Percentiles rank a stretch among this genome's conserved stretches.
Evolutionary conservation across 805 yeast genomes (phyloP).

Genomic region (Candida yuanshanica): DNA sequence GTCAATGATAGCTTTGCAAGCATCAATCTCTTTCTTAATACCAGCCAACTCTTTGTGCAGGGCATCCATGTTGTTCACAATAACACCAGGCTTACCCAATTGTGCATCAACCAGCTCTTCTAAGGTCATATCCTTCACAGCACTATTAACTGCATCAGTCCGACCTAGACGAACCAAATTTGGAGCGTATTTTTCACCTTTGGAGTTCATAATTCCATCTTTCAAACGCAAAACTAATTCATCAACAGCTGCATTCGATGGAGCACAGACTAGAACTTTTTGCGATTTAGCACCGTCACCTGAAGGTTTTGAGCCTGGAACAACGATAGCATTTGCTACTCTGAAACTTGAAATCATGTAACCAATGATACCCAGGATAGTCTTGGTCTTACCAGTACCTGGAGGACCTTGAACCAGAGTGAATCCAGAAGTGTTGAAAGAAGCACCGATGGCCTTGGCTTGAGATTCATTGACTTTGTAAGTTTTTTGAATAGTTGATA

Average conservation of each 20-base stretch:
- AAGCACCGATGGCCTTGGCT: slow-evolving; percentile 79
- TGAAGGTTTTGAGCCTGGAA: slow-evolving; percentile 22
- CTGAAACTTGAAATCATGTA: slow-evolving; percentile 47
- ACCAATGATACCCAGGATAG: slow-evolving; percentile 88
- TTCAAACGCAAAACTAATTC: slow-evolving; percentile 82
- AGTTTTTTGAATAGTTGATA: slow-evolving; percentile 37
- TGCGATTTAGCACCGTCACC: slow-evolving; percentile 26
- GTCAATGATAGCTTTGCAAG: slow-evolving; percentile 22
- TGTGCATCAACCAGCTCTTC: slow-evolving; percentile 75
- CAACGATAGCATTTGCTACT: slow-evolving; percentile 26
- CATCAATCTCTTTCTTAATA: slow-evolving; percentile 10
- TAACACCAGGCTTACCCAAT: slow-evolving; percentile 14
- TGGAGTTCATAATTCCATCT: slow-evolving; percentile 56
- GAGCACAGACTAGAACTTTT: slow-evolving; percentile 88
- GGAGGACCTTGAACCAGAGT: slow-evolving; percentile 98
- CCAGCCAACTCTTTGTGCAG: slow-evolving; percentile 41
- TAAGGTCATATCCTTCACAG: slow-evolving; percentile 76
- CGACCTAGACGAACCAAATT: slow-evolving; percentile 83
- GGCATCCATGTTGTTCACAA: slow-evolving; percentile 38
- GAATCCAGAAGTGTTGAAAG: slow-evolving; percentile 66
- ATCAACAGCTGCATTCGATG: slow-evolving; percentile 98
- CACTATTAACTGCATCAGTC: slow-evolving; percentile 77
- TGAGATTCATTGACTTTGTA: slow-evolving; percentile 81
- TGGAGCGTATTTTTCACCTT: slow-evolving; percentile 52
- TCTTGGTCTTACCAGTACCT: slow-evolving; percentile 98